Evolutionary conservation across 2,329 filamentous ascomycete species (phyloP), one percentile per base, ranked within the genome.

Genomic region (Talaromyces sp.): DNA sequence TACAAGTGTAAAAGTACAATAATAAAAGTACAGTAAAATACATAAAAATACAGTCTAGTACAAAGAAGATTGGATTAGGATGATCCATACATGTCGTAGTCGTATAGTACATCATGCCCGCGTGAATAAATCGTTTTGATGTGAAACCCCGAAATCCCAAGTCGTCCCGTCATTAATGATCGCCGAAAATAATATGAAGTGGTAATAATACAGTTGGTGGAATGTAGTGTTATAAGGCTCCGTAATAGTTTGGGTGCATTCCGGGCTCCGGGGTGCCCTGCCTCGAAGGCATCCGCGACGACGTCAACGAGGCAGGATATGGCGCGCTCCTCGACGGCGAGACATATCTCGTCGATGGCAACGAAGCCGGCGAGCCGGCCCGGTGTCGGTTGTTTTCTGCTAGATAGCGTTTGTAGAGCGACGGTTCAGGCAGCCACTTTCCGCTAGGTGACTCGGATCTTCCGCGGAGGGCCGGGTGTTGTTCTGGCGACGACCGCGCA

Each of bases 381-480:
- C 60, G 49, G 15, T 22, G 32, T 44, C 57, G 28, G n/a, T n/a
- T 51, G 8, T 30, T 32, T 19, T 59, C 60, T 1, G 60, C 55
- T 6, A 57, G 30, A 19, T 56, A 62, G 19, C 53, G 42, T 51
- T 59, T 62, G 11, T 30, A 53, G 9, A 28, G 15, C 11, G 56
- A 62, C 19, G 57, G 54, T 5, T 52, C 55, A 4, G 57, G 55
- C 10, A 52, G 33, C 19, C 49, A 10, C 39, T 58, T 61, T n/a
- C 44, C 39, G 28, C 15, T 39, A 2, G 60, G 60, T 11, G 60
- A 61, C 52, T 61, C 55, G 5, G 55, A 58, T 19, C 60, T 55
- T 2, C 60, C 60, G 28, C 60, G 30, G 22, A 51, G 19, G 36
- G 36, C 19, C 4, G 49, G 39, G 25, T 33, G 27, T 8, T 32